These are phyloP conservation scores for Aspergillus sp. DNA, from an alignment of 2,329 filamentous ascomycete genomes.

Conservation along the genomic window DNA sequence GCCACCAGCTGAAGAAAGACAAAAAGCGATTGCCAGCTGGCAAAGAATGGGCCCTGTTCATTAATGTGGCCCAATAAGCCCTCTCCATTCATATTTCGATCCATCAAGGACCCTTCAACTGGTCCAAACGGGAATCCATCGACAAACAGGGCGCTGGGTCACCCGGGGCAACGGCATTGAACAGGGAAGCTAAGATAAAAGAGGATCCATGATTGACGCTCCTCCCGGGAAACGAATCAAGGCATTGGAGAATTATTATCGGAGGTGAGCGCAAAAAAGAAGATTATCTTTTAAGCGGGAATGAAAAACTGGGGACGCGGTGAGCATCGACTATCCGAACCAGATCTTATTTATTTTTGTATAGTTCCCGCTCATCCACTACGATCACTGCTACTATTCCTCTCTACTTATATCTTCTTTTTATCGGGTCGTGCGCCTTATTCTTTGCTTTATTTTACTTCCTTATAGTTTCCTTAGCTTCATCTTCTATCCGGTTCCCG, in stretches of 20 bases:
- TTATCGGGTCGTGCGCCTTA: neutral
- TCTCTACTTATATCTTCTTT: constrained; percentile 2
- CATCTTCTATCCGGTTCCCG: constrained; percentile 8
- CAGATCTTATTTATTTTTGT: constrained; percentile 1
- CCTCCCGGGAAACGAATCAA: neutral
- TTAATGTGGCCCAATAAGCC: too few species aligned
- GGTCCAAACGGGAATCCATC: neutral
- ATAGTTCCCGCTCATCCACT: neutral
- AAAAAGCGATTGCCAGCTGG: neutral
- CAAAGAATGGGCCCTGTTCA: neutral
- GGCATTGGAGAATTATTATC: neutral
- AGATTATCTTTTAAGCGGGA: neutral
- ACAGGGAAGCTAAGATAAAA: too few species aligned
- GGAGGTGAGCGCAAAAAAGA: neutral
- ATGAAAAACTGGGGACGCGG: neutral
- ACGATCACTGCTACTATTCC: constrained; percentile 1
- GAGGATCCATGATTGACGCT: too few species aligned
- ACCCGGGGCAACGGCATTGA: neutral
- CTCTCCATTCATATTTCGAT: neutral
- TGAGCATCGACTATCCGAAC: neutral
- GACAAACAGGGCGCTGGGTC: neutral
- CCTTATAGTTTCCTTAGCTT: neutral
- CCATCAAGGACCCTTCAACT: neutral
- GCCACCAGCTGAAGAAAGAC: too few species aligned
- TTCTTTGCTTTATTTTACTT: constrained; percentile 2